These are phyloP conservation scores for Solanum piurae DNA, from an alignment of 257 asterid species.

Conservation along the genomic window DNA sequence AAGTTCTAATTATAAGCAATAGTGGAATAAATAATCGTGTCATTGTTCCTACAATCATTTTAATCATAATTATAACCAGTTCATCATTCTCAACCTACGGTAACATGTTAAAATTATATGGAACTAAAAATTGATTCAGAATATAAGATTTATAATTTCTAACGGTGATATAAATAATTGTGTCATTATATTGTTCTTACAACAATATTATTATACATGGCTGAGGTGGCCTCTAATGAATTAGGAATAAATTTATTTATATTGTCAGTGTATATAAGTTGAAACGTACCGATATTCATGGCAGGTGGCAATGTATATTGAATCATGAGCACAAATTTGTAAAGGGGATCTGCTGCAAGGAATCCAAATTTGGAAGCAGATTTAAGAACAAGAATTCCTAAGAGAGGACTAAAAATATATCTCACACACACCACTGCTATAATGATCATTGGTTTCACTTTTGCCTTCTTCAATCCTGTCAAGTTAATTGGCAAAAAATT, in stretches of 20 bases:
- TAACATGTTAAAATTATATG: neutral
- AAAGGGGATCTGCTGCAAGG: conserved; percentile 74
- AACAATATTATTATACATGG: too few species aligned
- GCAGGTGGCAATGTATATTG: conserved; percentile 89
- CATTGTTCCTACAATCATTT: too few species aligned
- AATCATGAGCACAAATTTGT: conserved; percentile 64
- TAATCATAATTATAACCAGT: too few species aligned
- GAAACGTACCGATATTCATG: conserved; percentile 54
- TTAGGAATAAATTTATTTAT: too few species aligned
- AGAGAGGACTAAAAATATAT: conserved; percentile 46
- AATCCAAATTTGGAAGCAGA: conserved; percentile 49
- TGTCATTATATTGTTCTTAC: too few species aligned
- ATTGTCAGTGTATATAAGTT: too few species aligned
- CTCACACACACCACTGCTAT: conserved; percentile 51
- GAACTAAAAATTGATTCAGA: neutral
- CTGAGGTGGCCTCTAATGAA: too few species aligned
- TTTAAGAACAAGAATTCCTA: conserved; percentile 57
- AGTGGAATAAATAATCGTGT: too few species aligned
- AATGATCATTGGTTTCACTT: conserved; percentile 22
- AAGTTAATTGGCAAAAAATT: neutral
- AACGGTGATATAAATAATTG: too few species aligned
- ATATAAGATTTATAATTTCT: neutral
- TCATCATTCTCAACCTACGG: too few species aligned
- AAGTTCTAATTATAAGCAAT: too few species aligned
- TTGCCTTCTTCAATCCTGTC: conserved; percentile 54